Percentiles rank a stretch among this genome's conserved stretches.
Evolutionary conservation across 2,329 filamentous ascomycete genomes (phyloP).

Genomic region (Alternaria burnsii): DNA sequence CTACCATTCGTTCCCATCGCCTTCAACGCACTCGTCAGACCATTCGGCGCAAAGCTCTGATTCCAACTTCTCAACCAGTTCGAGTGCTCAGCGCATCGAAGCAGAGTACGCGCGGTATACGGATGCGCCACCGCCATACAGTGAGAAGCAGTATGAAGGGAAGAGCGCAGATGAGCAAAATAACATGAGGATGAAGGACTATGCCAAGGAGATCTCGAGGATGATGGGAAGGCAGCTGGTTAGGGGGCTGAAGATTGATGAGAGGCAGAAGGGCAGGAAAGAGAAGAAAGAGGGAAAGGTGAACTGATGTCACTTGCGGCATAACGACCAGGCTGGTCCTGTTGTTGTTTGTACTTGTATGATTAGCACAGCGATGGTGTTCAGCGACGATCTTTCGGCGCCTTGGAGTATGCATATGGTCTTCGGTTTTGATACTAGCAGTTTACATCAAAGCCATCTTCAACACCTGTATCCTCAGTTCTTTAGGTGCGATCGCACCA

Average conservation of each 20-base stretch:
- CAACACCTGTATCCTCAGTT: background rate
- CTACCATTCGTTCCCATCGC: constrained; percentile 25
- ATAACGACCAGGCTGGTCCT: constrained; percentile 1
- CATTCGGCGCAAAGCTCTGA: constrained; percentile 9
- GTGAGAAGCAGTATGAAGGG: constrained; percentile 32
- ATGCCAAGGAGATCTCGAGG: constrained; percentile 38
- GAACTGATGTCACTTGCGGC: background rate
- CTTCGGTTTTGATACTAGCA: background rate
- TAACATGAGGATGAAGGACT: constrained; percentile 35
- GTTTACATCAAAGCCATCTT: background rate
- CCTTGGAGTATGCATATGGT: background rate
- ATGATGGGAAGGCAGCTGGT: constrained; percentile 40
- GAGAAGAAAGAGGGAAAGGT: background rate
- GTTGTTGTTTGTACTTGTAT: constrained; percentile 5
- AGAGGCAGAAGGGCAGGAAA: constrained; percentile 15
- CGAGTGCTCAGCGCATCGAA: constrained; percentile 21
- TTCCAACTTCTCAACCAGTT: constrained; percentile 12
- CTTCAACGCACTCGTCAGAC: constrained; percentile 15
- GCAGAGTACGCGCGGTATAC: constrained; percentile 30
- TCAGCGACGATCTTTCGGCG: background rate
- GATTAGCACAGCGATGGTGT: constrained; percentile 10
- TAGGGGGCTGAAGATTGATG: constrained; percentile 26
- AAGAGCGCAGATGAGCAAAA: constrained; percentile 34
- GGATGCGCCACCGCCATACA: constrained; percentile 33
- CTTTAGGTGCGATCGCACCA: background rate